These are phyloP conservation scores for Simplicillium aogashimaense DNA, from an alignment of 2,329 filamentous ascomycete species.

Conservation along the genomic window DNA sequence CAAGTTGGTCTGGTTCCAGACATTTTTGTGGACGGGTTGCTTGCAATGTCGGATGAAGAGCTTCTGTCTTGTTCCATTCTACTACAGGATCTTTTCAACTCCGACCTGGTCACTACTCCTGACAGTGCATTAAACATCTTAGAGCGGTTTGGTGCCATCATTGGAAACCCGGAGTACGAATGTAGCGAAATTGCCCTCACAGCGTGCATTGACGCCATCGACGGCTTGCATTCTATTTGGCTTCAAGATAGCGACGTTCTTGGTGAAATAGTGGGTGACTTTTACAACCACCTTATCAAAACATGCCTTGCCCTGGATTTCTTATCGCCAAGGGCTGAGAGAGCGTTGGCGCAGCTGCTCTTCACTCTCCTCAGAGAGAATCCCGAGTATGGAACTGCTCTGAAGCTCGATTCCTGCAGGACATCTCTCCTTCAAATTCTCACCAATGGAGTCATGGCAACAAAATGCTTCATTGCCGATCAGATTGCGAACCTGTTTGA, in stretches of 20 bases:
- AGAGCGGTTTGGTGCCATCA: slow-evolving; percentile 38
- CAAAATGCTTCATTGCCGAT: slow-evolving; percentile 67
- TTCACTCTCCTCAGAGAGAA: slow-evolving; percentile 58
- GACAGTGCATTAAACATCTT: slow-evolving; percentile 38
- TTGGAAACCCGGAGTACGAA: slow-evolving; percentile 50
- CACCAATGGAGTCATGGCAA: slow-evolving; percentile 50
- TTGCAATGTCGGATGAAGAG: slow-evolving; percentile 40
- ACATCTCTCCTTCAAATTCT: slow-evolving; percentile 70
- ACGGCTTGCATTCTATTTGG: slow-evolving; percentile 56
- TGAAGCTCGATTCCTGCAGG: slow-evolving; percentile 48
- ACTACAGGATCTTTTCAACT: slow-evolving; percentile 40
- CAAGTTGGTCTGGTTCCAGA: slow-evolving; percentile 40
- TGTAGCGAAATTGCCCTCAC: slow-evolving; percentile 66
- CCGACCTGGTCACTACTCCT: slow-evolving; percentile 39
- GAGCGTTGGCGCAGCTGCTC: slow-evolving; percentile 57
- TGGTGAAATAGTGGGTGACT: slow-evolving; percentile 56
- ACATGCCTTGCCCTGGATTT: slow-evolving; percentile 56
- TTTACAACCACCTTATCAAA: slow-evolving; percentile 71
- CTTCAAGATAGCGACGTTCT: slow-evolving; percentile 47
- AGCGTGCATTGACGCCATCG: slow-evolving; percentile 58
- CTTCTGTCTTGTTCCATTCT: slow-evolving; percentile 41
- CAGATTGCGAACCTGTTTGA: slow-evolving; percentile 67
- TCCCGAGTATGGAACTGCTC: slow-evolving; percentile 53
- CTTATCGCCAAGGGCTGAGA: slow-evolving; percentile 60
- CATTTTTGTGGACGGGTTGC: slow-evolving; percentile 37